Evolutionary conservation across 495 filamentous ascomycete species (phyloP).

Genomic region (Hypomontagnella monticulosa): DNA sequence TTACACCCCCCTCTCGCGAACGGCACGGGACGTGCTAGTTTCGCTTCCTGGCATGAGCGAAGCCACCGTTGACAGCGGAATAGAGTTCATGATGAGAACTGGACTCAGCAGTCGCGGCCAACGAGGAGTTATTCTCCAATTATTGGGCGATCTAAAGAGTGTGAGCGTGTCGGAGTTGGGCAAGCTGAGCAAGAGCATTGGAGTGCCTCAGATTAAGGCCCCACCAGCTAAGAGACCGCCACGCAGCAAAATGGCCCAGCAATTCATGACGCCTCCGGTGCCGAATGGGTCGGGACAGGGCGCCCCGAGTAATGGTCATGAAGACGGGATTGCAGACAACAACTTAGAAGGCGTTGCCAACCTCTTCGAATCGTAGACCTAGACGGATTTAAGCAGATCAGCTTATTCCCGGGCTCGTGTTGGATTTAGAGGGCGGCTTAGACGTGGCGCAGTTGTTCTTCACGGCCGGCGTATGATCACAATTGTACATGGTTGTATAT

Average conservation of each 20-base stretch:
- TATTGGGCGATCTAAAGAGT: slow-evolving; percentile 85
- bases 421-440: not conserved
- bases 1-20: slow-evolving; percentile 71
- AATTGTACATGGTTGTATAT: not conserved
- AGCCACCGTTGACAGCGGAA: slow-evolving; percentile 67
- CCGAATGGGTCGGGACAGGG: slow-evolving; percentile 2
- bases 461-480: not conserved
- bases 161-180: slow-evolving; percentile 93
- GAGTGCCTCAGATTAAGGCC: slow-evolving; percentile 15
- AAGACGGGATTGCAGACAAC: slow-evolving; percentile 33
- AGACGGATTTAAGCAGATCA: no score
- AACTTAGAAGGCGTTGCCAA: slow-evolving; percentile 45
- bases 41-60: slow-evolving; percentile 63
- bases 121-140: slow-evolving; percentile 82
- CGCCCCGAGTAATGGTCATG: slow-evolving; percentile 9
- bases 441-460: not conserved
- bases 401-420: not conserved
- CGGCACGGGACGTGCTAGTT: slow-evolving; percentile 64
- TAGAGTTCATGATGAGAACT: slow-evolving; percentile 62
- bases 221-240: slow-evolving; percentile 47
- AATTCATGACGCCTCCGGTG: slow-evolving; percentile 59
- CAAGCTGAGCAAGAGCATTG: slow-evolving; percentile 67
- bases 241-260: slow-evolving; percentile 65
- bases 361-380: slow-evolving; percentile 43
- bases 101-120: slow-evolving; percentile 73